These are phyloP conservation scores for Ustilago bromivora DNA, from an alignment of 1,284 basidiomycete species.

Conservation along the genomic window DNA sequence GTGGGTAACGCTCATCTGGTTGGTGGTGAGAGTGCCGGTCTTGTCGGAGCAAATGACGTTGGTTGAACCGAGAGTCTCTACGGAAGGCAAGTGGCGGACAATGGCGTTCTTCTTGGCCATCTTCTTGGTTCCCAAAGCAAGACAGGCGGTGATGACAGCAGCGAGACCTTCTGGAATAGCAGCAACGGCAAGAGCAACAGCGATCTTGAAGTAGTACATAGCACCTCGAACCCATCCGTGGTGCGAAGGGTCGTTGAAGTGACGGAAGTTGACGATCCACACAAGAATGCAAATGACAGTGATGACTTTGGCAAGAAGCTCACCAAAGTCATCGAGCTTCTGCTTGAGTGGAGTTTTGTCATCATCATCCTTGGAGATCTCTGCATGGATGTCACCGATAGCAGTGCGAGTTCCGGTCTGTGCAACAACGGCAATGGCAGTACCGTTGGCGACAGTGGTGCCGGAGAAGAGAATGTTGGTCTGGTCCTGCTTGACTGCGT, in stretches of 20 bases:
- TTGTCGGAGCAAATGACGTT: conserved; percentile 70
- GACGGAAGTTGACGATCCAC: conserved; percentile 68
- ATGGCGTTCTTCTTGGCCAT: conserved; percentile 70
- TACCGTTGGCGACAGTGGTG: conserved; percentile 65
- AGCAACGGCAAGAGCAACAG: conserved; percentile 68
- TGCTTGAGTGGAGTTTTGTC: conserved; percentile 68
- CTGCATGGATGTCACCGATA: conserved; percentile 67
- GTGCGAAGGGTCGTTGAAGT: conserved; percentile 68
- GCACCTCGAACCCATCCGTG: conserved; percentile 67
- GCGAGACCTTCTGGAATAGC: conserved; percentile 69
- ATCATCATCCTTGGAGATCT: conserved; percentile 65
- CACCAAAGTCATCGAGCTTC: conserved; percentile 69
- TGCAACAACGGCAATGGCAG: conserved; percentile 62
- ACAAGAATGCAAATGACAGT: conserved; percentile 68
- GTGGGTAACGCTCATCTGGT: conserved; percentile 68
- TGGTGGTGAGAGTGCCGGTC: conserved; percentile 69
- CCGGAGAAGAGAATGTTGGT: conserved; percentile 68
- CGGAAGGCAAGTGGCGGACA: conserved; percentile 66
- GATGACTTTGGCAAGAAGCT: conserved; percentile 67
- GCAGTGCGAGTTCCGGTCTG: conserved; percentile 64
- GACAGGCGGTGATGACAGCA: conserved; percentile 68
- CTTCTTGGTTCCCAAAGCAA: conserved; percentile 68
- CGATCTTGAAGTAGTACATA: conserved; percentile 70
- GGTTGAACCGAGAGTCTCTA: conserved; percentile 68
- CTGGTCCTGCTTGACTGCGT: conserved; percentile 69